Base-by-base conservation (phyloP, 2,329 filamentous ascomycete genomes). In the Metarhizium brunneum region DNA sequence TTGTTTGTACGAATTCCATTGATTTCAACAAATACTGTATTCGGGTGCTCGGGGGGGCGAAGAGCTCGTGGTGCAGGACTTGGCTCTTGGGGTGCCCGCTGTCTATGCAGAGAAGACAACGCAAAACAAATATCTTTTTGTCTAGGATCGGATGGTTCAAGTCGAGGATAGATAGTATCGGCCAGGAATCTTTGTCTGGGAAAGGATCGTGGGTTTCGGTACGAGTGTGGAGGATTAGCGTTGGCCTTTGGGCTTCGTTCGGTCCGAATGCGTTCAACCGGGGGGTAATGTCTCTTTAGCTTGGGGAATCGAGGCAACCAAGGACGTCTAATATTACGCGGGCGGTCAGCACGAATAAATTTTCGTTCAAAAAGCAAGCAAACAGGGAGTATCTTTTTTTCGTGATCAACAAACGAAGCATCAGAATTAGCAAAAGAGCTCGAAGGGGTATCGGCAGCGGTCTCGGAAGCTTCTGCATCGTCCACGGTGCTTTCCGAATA, bases 1-100 rank as follows among this genome's bases (percentile, higher is more conserved):
- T 69, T 68, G 59, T 58, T 64, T 52, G 63, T 64, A 51, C 57
- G 56, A 57, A 49, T 63, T 58, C 65, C 67, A 68, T 68, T 61
- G 63, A 64, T 62, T 47, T 56, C 53, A 47, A 60, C 53, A 45
- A 59, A 54, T 8, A 53, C 53, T 25, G 58, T 45, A 40, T 16
- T 36, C 40, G 50, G 20, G 47, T 47, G 42, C 18, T 32, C n/a
- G n/a, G 30, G 14, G 14, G 53, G 35, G 13, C 45, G 47, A 42
- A 40, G 50, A 16, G n/a, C 4, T 52, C 14, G 8, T 6, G 25
- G 45, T 29, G 25, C 10, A 30, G 16, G 7, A 32, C 14, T 40
- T 2, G 47, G 20, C 52, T 16, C 29, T 11, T 20, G 42, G 20
- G n/a, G 42, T 45, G n/a, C 42, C 18, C 8, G 18, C n/a, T 36